Evolutionary conservation across 305 asterid genomes (phyloP).

Genomic region (Plantago lanceolata): DNA sequence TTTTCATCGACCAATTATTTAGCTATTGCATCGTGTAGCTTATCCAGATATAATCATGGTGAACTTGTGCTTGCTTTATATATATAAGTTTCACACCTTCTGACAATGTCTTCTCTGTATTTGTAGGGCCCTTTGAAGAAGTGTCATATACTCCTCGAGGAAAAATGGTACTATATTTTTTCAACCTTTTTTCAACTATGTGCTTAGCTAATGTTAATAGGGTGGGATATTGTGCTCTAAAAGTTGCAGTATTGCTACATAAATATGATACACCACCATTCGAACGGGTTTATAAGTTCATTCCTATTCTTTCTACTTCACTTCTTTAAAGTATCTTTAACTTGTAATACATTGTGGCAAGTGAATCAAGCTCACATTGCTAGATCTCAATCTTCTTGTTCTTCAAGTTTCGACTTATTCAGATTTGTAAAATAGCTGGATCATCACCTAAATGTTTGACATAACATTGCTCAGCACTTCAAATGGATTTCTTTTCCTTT

Average conservation of each 20-base stretch:
- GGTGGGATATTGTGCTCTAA: background rate
- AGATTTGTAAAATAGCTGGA: background rate
- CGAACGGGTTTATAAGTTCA: background rate
- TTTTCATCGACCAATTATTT: conserved; percentile 9
- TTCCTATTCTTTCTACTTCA: background rate
- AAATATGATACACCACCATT: background rate
- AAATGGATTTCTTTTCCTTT: background rate
- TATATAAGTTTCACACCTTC: conserved; percentile 8
- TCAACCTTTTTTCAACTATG: no score
- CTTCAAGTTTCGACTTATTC: background rate
- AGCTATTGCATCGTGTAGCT: background rate
- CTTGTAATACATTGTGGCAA: background rate
- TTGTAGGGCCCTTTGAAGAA: conserved; percentile 88
- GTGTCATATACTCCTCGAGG: conserved; percentile 61
- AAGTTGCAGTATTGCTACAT: conserved; percentile 1
- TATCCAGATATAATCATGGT: background rate
- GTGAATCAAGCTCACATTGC: background rate
- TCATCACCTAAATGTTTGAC: background rate
- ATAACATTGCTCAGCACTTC: background rate
- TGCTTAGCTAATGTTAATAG: conserved; percentile 8
- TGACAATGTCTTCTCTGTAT: conserved; percentile 24
- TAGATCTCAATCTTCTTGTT: background rate
- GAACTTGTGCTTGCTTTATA: conserved; percentile 17
- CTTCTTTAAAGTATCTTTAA: background rate
- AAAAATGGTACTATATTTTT: conserved; percentile 51